Evolutionary conservation across 2,329 filamentous ascomycete species (phyloP).

Genomic region (Macrophomina phaseolina): DNA sequence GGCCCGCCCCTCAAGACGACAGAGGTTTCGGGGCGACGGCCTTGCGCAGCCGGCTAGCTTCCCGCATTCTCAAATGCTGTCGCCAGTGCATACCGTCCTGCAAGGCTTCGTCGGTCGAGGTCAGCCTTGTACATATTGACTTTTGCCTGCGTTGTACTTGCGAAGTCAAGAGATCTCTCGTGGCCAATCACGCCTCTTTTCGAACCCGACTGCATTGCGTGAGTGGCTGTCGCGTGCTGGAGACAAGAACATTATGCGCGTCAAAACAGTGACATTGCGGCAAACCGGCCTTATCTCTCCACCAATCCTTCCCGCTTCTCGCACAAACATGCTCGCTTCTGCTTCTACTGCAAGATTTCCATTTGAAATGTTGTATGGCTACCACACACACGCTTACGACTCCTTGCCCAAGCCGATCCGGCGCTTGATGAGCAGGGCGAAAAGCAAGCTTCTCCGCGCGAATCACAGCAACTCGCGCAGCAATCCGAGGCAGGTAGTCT

Average conservation of each 20-base stretch:
- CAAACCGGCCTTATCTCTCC: neutral
- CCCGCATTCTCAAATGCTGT: neutral
- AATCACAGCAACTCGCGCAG: no score
- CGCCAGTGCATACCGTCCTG: neutral
- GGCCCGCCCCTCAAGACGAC: neutral
- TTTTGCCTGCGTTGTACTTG: neutral
- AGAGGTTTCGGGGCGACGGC: neutral
- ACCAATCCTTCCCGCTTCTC: neutral
- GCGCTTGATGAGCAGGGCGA: no score
- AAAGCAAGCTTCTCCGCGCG: no score
- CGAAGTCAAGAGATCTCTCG: neutral
- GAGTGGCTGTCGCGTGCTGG: neutral
- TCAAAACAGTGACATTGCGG: neutral
- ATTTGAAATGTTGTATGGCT: neutral
- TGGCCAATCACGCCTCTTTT: neutral
- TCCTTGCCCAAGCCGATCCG: no score
- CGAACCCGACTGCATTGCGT: neutral
- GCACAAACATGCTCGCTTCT: neutral
- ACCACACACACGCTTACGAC: neutral
- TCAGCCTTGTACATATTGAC: neutral
- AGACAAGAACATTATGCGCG: neutral
- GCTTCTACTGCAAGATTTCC: no score
- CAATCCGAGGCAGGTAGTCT: no score
- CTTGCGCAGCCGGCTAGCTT: neutral
- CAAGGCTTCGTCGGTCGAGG: neutral